Base-by-base conservation (phyloP, 768 basidiomycete species). In the Rhodosporidiobolus sp. region DNA sequence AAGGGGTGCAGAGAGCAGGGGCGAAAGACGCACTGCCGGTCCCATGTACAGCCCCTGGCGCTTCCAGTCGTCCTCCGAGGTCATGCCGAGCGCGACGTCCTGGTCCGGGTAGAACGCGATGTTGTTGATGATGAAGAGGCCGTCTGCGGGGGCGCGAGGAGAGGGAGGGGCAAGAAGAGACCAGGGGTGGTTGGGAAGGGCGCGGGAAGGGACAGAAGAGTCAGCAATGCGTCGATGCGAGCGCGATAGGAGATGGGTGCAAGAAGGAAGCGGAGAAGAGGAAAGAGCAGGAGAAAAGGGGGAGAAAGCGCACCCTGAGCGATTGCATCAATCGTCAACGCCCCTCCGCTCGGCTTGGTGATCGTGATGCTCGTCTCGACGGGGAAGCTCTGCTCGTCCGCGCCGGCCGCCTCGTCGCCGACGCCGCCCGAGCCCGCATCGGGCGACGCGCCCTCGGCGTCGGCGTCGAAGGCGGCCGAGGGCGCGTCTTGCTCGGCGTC, bases 1-100 rank as follows among this genome's bases (percentile, higher is more conserved):
- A n/a, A n/a, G n/a, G n/a, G n/a, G n/a, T n/a, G n/a, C n/a, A n/a
- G n/a, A n/a, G n/a, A n/a, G n/a, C n/a, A n/a, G n/a, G n/a, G n/a
- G n/a, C n/a, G n/a, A n/a, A n/a, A n/a, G 7, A 75, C 83, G 69
- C 76, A 90, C 88, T 84, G 90, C 88, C 63, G 94, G 95, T 1
- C 95, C 95, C 79, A 95, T 88, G 85, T 96, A 98, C 75, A 90
- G 83, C 3, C 90, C 92, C 28, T 94, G 87, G 58, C 94, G 87
- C 80, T 89, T 90, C 92, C 91, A 97, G 83, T 97, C 94, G 14
- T 90, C 89, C 74, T 98, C 93, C 12, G 91, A 88, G 20, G 88
- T 91, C 77, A 91, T 81, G 12, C 89, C 90, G 22, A 87, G 88
- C 20, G 88, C 93, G 20, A 90, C 76, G 78, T 87, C 85, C 43